phyloP scores from a whole-genome alignment of 2,329 filamentous ascomycete species.

The Fusarium chaquense region DNA sequence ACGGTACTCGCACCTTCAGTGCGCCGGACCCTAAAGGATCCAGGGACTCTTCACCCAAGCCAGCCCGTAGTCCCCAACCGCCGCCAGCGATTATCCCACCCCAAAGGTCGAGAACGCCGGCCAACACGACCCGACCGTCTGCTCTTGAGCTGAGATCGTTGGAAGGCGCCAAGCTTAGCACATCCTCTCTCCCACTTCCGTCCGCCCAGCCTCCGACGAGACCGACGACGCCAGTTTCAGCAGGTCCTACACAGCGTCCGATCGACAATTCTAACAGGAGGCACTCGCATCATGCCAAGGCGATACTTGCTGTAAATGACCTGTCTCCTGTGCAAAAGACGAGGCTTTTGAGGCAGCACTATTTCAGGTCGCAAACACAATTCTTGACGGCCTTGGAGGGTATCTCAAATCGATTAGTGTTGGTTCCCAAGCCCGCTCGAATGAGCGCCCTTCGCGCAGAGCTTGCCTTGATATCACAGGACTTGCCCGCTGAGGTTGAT shows the following conservation, averaged over 20 bases:
- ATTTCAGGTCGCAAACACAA: conserved; percentile 84
- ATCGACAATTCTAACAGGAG: conserved; percentile 65
- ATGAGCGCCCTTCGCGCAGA: conserved; percentile 85
- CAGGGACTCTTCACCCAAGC: conserved; percentile 46
- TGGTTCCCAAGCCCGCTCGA: conserved; percentile 83
- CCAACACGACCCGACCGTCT: conserved; percentile 59
- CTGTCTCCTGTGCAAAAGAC: conserved; percentile 75
- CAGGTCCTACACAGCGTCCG: conserved; percentile 60
- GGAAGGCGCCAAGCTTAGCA: conserved; percentile 75
- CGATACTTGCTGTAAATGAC: conserved; percentile 68
- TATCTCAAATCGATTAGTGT: conserved; percentile 85
- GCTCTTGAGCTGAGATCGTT: conserved; percentile 65
- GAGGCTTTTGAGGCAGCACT: conserved; percentile 81
- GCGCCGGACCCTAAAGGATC: conserved; percentile 55
- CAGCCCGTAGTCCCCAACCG: conserved; percentile 44
- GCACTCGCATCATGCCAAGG: conserved; percentile 72
- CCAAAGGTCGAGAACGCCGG: conserved; percentile 50
- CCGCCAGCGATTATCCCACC: conserved; percentile 39
- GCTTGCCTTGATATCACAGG: conserved; percentile 82
- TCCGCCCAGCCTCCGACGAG: conserved; percentile 65
- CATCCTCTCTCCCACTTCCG: conserved; percentile 75
- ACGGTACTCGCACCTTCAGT: conserved; percentile 59
- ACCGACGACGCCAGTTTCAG: conserved; percentile 69
- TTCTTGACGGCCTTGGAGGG: conserved; percentile 84
- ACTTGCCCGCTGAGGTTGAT: conserved; percentile 85